Conservation (phyloP, 371 early-diverging fungal genomes). For the Nosema bombycis region DNA sequence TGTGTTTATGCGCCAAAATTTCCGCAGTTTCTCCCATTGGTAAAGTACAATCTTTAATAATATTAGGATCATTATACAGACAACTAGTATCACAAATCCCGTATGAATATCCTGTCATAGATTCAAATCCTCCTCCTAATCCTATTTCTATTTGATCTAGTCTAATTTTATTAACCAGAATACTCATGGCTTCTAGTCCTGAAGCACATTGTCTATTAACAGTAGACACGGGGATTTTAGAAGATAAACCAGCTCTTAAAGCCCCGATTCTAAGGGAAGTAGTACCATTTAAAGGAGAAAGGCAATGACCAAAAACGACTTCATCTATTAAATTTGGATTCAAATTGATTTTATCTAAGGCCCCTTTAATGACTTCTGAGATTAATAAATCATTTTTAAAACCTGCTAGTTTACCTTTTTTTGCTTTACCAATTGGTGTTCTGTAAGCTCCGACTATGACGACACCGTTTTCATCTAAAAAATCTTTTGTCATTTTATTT, state of each 20-base stretch:
- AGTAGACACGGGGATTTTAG: constrained; percentile 73
- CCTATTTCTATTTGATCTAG: constrained; percentile 82
- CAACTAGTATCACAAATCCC: neutral
- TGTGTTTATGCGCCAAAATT: constrained; percentile 79
- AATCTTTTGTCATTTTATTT: too few species aligned
- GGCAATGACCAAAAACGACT: constrained; percentile 76
- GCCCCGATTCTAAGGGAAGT: constrained; percentile 89
- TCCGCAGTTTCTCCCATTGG: constrained; percentile 90
- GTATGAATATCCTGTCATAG: constrained; percentile 79
- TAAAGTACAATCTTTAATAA: constrained; percentile 64
- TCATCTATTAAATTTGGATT: constrained; percentile 72
- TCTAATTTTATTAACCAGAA: constrained; percentile 79
- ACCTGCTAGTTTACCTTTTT: constrained; percentile 17
- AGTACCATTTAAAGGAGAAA: constrained; percentile 78
- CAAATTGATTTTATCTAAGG: constrained; percentile 65
- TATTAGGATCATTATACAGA: neutral
- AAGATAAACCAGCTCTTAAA: constrained; percentile 68
- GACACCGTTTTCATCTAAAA: constrained; percentile 6
- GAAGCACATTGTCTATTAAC: constrained; percentile 91
- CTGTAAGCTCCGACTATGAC: constrained; percentile 29
- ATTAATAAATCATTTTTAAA: constrained; percentile 28
- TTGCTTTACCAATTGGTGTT: constrained; percentile 38
- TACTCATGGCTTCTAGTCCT: constrained; percentile 83
- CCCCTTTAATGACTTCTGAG: constrained; percentile 12
- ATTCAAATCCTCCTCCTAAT: constrained; percentile 92